Evolutionary conservation across 306 rosid genomes (phyloP).

Genomic region (Styphnolobium japonicum): DNA sequence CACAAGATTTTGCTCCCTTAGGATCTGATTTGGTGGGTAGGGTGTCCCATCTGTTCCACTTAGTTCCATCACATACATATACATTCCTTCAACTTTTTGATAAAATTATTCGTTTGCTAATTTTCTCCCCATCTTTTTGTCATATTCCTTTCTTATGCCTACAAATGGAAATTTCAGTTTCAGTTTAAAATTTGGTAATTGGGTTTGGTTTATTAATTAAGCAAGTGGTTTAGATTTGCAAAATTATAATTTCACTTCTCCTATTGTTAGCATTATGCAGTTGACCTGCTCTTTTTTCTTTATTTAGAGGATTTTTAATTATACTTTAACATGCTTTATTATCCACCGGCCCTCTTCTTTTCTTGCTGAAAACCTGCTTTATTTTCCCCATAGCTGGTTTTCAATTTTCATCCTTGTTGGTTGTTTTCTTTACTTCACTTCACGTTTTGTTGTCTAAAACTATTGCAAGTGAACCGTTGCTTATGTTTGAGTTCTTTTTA

Average conservation of each 20-base stretch:
- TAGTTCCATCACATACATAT: slow-evolving; percentile 1
- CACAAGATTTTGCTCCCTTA: background rate
- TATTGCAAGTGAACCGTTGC: background rate
- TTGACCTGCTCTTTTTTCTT: background rate
- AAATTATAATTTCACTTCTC: background rate
- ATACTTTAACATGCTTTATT: background rate
- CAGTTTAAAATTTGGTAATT: background rate
- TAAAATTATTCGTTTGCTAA: background rate
- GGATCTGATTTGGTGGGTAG: slow-evolving; percentile 26
- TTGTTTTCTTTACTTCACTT: background rate
- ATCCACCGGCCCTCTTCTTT: background rate
- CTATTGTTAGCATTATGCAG: slow-evolving; percentile 1
- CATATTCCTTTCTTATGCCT: background rate
- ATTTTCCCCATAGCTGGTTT: background rate
- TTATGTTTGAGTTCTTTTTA: background rate
- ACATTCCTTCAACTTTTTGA: background rate
- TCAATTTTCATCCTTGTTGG: background rate
- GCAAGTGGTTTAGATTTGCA: background rate
- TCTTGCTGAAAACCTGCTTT: background rate
- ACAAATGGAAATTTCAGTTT: slow-evolving; percentile 5
- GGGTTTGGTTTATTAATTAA: slow-evolving; percentile 11
- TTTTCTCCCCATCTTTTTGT: background rate
- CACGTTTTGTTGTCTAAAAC: background rate
- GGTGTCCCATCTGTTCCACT: slow-evolving; percentile 19
- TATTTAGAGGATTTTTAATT: background rate